A percentile compares a stretch with the other conserved stretches of the same genome.
Evolutionary conservation across 1,284 basidiomycete species (phyloP).

Genomic region (Leccinum laetum): DNA sequence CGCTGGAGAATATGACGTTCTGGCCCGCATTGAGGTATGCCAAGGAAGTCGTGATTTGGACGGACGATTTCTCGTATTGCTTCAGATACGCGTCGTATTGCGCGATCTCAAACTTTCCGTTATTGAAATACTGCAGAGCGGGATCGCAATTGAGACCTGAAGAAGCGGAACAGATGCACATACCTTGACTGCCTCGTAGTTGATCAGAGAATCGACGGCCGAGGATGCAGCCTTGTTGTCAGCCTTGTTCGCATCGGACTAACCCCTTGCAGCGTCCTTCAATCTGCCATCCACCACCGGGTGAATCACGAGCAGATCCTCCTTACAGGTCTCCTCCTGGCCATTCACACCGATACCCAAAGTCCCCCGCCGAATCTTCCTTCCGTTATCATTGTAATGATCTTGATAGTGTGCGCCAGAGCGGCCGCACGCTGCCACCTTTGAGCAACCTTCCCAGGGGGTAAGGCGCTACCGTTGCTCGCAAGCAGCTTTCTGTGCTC

Average conservation of each 20-base stretch:
- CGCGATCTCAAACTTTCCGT: slow-evolving; percentile 87
- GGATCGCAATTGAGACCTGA: not conserved
- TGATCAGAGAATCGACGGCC: slow-evolving; percentile 95
- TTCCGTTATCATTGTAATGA: slow-evolving; percentile 65
- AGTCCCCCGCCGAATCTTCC: slow-evolving; percentile 33
- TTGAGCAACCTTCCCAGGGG: slow-evolving; percentile 22
- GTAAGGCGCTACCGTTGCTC: slow-evolving; percentile 6
- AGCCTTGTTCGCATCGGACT: slow-evolving; percentile 84
- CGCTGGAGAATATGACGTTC: slow-evolving; percentile 93
- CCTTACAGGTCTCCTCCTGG: slow-evolving; percentile 24
- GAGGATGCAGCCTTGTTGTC: slow-evolving; percentile 96
- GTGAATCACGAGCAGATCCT: slow-evolving; percentile 64
- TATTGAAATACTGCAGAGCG: slow-evolving; percentile 86
- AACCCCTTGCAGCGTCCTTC: slow-evolving; percentile 41
- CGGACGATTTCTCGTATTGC: slow-evolving; percentile 88
- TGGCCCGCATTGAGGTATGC: slow-evolving; percentile 96
- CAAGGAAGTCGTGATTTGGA: slow-evolving; percentile 95
- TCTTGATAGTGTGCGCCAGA: slow-evolving; percentile 57
- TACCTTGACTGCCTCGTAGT: slow-evolving; percentile 98
- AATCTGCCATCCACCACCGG: slow-evolving; percentile 75
- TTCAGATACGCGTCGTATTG: slow-evolving; percentile 92
- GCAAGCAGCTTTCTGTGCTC: slow-evolving; percentile 23
- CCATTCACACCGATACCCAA: no score
- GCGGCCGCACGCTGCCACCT: slow-evolving; percentile 32
- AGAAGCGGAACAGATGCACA: not conserved